Evolutionary conservation across 2,329 filamentous ascomycete genomes (phyloP).

Genomic region (Aureobasidium leucospermi): DNA sequence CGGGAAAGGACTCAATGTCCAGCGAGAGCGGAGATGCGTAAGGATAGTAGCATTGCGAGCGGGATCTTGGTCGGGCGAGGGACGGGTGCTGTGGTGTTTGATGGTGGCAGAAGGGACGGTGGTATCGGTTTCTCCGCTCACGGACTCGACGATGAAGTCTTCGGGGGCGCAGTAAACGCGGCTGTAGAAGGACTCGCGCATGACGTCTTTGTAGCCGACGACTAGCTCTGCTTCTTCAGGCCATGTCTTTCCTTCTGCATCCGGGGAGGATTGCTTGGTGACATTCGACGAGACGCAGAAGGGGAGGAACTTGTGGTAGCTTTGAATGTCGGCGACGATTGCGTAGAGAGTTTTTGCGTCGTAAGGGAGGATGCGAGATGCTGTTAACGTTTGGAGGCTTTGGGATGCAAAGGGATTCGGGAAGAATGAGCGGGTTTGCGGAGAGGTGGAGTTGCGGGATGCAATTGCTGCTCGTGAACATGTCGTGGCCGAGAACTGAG

Average conservation of each 20-base stretch:
- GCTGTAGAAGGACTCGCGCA: constrained; percentile 78
- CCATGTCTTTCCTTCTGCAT: constrained; percentile 47
- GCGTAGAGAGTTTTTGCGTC: constrained; percentile 63
- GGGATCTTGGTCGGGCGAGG: constrained; percentile 32
- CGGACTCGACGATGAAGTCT: constrained; percentile 62
- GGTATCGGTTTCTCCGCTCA: constrained; percentile 52
- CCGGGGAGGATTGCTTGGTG: constrained; percentile 60
- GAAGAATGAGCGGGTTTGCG: constrained; percentile 35
- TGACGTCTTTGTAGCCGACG: constrained; percentile 73
- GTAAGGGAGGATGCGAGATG: constrained; percentile 71
- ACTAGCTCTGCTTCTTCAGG: constrained; percentile 72
- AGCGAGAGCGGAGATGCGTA: constrained; percentile 61
- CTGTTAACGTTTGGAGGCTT: constrained; percentile 59
- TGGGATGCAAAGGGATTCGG: constrained; percentile 46
- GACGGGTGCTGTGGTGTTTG: constrained; percentile 33
- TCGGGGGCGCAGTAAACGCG: constrained; percentile 69
- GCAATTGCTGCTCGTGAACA: constrained; percentile 1
- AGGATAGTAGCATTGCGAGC: constrained; percentile 43
- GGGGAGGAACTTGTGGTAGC: constrained; percentile 81
- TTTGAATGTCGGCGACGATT: constrained; percentile 80
- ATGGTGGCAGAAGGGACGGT: constrained; percentile 36
- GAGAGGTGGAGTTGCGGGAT: neutral
- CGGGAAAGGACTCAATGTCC: constrained; percentile 52
- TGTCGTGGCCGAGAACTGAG: constrained; percentile 1
- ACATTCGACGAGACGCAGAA: constrained; percentile 76